phyloP scores from a whole-genome alignment of 2,329 filamentous ascomycete species.

The Aspergillus pseudotamarii region DNA sequence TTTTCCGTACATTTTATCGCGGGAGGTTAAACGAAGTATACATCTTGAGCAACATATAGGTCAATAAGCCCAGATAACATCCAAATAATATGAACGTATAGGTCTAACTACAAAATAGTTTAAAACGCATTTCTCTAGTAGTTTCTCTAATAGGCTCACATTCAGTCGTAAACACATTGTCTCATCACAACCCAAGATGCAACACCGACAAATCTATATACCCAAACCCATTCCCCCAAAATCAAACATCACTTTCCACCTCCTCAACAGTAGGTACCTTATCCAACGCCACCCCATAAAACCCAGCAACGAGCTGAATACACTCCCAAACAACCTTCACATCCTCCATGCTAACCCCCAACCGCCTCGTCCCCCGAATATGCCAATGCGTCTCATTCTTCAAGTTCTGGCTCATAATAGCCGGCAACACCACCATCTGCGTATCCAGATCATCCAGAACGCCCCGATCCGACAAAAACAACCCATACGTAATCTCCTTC shows the following conservation, averaged over 20 bases:
- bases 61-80: too few species aligned
- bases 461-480: slow-evolving; percentile 51
- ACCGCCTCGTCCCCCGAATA: slow-evolving; percentile 45
- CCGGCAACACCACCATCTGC: slow-evolving; percentile 46
- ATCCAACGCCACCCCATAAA: slow-evolving; percentile 31
- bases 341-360: slow-evolving; percentile 44
- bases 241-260: slow-evolving; percentile 36
- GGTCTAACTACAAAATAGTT: too few species aligned
- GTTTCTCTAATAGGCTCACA: too few species aligned
- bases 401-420: slow-evolving; percentile 51
- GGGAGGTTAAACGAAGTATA: not conserved
- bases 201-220: not conserved
- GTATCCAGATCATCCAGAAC: slow-evolving; percentile 48
- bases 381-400: slow-evolving; percentile 49
- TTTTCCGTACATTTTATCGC: slow-evolving; percentile 5
- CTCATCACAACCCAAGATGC: not conserved
- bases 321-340: slow-evolving; percentile 41
- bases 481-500: slow-evolving; percentile 70
- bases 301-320: slow-evolving; percentile 32
- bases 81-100: not conserved
- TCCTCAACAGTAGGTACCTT: slow-evolving; percentile 36
- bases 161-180: not conserved
- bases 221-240: not conserved
- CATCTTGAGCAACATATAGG: too few species aligned
- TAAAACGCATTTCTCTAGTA: not conserved